phyloP scores from a whole-genome alignment of 345 rosid species.

The Gynandropsis gynandra region DNA sequence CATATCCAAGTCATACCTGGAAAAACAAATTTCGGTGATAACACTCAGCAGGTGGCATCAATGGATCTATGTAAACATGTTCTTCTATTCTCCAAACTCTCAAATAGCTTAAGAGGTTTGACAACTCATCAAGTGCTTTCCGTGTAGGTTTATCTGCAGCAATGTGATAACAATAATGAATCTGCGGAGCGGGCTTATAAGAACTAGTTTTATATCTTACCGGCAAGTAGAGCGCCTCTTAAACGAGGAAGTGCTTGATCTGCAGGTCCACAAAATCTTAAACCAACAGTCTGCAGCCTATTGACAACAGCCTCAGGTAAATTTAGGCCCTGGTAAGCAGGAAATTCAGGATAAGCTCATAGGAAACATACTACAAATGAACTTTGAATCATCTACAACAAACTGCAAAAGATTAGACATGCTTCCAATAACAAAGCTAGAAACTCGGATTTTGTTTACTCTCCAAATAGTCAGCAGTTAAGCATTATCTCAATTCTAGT shows the following conservation, averaged over 20 bases:
- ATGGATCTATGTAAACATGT: conserved; percentile 63
- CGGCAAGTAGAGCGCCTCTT: conserved; percentile 88
- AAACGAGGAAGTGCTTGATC: conserved; percentile 90
- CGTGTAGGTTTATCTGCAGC: conserved; percentile 65
- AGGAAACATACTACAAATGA: neutral
- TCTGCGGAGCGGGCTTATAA: neutral
- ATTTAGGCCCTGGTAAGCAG: conserved; percentile 67
- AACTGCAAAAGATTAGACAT: too few relatives aligned
- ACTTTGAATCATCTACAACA: too few relatives aligned
- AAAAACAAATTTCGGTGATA: conserved; percentile 77
- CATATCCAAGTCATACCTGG: conserved; percentile 45
- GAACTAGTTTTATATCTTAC: conserved; percentile 29
- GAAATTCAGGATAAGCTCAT: conserved; percentile 15
- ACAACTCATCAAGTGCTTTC: conserved; percentile 88
- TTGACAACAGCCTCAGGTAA: conserved; percentile 86
- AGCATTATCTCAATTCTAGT: too few relatives aligned
- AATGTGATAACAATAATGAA: conserved; percentile 8
- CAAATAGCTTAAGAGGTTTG: conserved; percentile 62
- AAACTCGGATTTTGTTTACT: too few relatives aligned
- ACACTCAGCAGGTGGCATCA: conserved; percentile 87
- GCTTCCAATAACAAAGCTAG: too few relatives aligned
- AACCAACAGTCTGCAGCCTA: conserved; percentile 85
- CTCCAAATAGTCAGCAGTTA: too few relatives aligned
- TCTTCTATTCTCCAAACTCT: conserved; percentile 79
- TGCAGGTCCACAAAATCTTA: conserved; percentile 87